Percentiles rank a stretch among this genome's conserved stretches.
phyloP scores from a whole-genome alignment of 2,329 filamentous ascomycete genomes.

The Pseudopithomyces chartarum region DNA sequence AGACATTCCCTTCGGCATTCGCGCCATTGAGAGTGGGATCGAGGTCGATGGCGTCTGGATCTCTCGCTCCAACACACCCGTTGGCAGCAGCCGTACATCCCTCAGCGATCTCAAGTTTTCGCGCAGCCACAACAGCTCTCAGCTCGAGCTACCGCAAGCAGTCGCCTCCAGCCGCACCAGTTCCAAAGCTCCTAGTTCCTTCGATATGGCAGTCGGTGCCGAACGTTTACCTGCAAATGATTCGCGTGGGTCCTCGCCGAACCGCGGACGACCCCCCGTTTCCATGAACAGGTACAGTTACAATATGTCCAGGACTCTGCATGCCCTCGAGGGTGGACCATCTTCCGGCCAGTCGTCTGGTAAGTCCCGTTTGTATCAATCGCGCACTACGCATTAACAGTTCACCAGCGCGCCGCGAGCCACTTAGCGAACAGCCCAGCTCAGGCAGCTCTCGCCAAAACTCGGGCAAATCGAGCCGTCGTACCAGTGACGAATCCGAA shows the following conservation, averaged over 20 bases:
- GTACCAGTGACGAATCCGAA: slow-evolving; percentile 43
- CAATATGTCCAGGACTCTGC: slow-evolving; percentile 34
- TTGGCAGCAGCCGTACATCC: slow-evolving; percentile 43
- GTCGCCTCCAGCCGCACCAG: slow-evolving; percentile 42
- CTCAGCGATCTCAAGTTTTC: slow-evolving; percentile 36
- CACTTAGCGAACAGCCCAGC: slow-evolving; percentile 18
- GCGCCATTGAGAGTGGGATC: slow-evolving; percentile 81
- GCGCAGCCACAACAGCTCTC: slow-evolving; percentile 37
- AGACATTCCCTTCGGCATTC: slow-evolving; percentile 83
- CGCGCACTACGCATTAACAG: slow-evolving; percentile 7
- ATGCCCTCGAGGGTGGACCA: slow-evolving; percentile 35
- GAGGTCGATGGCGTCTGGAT: slow-evolving; percentile 80
- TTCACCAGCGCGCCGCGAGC: slow-evolving; percentile 27
- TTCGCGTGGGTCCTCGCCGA: slow-evolving; percentile 39
- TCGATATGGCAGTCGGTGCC: slow-evolving; percentile 46
- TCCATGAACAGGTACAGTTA: slow-evolving; percentile 45
- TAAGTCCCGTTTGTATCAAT: slow-evolving; percentile 17
- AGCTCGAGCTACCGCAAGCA: slow-evolving; percentile 39
- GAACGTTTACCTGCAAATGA: slow-evolving; percentile 38
- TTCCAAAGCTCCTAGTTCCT: slow-evolving; percentile 42
- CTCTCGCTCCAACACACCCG: slow-evolving; percentile 51
- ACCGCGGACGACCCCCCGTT: slow-evolving; percentile 37
- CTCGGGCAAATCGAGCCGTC: slow-evolving; percentile 38
- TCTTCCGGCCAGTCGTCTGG: slow-evolving; percentile 30
- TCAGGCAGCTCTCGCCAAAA: slow-evolving; percentile 28